Evolutionary conservation across 225 moss, liverwort and hornwort species (phyloP).

Genomic region (Asterella californica): DNA sequence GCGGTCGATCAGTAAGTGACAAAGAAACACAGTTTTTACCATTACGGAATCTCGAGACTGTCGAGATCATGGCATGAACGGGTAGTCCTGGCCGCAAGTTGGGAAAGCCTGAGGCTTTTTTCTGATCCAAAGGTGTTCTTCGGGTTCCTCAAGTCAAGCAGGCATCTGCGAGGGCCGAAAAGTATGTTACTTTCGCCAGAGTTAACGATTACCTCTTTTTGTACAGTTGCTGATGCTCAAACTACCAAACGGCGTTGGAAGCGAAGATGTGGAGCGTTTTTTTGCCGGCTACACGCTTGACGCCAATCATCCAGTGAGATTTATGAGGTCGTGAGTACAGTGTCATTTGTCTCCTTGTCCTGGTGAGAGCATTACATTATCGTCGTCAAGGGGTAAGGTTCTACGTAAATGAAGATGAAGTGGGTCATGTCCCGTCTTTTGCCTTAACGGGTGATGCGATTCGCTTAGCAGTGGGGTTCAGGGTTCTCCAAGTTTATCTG

Average conservation of each 20-base stretch:
- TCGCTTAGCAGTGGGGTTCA: neutral
- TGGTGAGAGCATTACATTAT: neutral
- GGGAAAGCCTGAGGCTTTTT: neutral
- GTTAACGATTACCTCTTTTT: neutral
- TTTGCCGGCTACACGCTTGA: conserved; percentile 72
- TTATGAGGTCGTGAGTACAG: conserved; percentile 50
- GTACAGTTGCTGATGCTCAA: conserved; percentile 69
- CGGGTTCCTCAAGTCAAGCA: neutral
- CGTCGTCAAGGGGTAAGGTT: neutral
- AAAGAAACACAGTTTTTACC: neutral
- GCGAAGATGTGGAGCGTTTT: conserved; percentile 74
- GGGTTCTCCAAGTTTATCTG: neutral
- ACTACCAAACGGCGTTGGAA: conserved; percentile 39
- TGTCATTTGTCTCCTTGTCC: no score
- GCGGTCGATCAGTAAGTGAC: conserved; percentile 73
- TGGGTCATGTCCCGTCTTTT: neutral
- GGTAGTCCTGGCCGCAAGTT: no score
- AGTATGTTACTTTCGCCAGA: neutral
- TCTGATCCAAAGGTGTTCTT: neutral
- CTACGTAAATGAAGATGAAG: neutral
- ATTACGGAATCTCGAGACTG: neutral
- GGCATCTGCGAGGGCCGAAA: neutral
- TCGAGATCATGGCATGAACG: neutral
- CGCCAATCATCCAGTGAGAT: conserved; percentile 38
- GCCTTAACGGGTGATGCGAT: neutral